Conservation (phyloP, 1,284 basidiomycete species). For the Abortiporus biennis region DNA sequence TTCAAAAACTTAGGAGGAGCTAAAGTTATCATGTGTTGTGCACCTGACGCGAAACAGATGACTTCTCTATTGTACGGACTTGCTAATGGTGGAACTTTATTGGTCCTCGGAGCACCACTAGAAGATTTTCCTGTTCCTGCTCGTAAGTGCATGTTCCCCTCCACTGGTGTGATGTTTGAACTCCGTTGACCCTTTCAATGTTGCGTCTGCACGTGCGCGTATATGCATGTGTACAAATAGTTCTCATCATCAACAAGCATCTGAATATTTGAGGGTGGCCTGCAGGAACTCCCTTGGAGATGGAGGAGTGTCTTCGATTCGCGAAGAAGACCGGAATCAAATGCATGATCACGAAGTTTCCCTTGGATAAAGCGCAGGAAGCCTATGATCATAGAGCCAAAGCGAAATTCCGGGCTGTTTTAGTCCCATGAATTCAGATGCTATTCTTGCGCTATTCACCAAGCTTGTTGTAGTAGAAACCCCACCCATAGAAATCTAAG, state of each 20-base stretch:
- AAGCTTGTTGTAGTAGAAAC: no score
- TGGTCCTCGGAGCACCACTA: constrained; percentile 14
- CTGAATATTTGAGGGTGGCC: constrained; percentile 6
- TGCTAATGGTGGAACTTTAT: constrained; percentile 25
- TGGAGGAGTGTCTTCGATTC: constrained; percentile 4
- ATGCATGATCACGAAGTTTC: constrained; percentile 9
- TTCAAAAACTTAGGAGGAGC: constrained; percentile 32
- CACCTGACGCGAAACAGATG: constrained; percentile 25
- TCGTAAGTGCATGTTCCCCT: no score
- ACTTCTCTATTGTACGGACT: constrained; percentile 25
- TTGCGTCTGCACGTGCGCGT: neutral
- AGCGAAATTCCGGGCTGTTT: constrained; percentile 8
- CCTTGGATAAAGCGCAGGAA: constrained; percentile 10
- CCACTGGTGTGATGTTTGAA: no score
- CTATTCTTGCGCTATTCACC: no score
- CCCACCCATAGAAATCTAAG: no score
- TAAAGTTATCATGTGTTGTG: constrained; percentile 26
- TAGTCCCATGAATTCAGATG: constrained; percentile 8
- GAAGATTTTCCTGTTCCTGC: no score
- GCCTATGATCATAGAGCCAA: constrained; percentile 7
- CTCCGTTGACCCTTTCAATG: no score
- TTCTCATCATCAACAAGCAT: constrained; percentile 3
- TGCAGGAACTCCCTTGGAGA: constrained; percentile 5
- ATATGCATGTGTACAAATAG: neutral
- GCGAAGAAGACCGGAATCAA: constrained; percentile 4